Percentiles rank a stretch among this genome's conserved stretches.
phyloP scores from a whole-genome alignment of 345 rosid genomes.

The Hevea brasiliensis region DNA sequence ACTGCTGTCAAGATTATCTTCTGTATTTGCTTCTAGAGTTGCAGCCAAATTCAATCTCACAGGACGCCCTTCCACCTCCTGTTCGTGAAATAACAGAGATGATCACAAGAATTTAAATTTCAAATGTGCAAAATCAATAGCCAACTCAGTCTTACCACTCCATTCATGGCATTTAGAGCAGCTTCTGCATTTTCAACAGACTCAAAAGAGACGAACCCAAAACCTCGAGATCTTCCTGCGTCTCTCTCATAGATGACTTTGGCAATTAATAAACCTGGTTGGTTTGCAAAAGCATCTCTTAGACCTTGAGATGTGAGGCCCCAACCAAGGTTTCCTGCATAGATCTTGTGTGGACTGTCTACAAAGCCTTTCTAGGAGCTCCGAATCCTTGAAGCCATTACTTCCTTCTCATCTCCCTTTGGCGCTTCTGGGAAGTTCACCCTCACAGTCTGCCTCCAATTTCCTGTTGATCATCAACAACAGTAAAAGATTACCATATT shows the following conservation, averaged over 20 bases:
- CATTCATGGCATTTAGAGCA: constrained; percentile 65
- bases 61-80: constrained; percentile 95
- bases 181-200: constrained; percentile 60
- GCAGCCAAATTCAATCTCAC: constrained; percentile 68
- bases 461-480: constrained; percentile 50
- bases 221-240: constrained; percentile 80
- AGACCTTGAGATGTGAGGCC: constrained; percentile 68
- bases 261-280: constrained; percentile 77
- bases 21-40: constrained; percentile 21
- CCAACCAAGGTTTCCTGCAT: constrained; percentile 96
- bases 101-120: neutral
- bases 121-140: constrained; percentile 1
- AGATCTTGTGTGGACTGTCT: constrained; percentile 83
- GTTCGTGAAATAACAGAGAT: constrained; percentile 10
- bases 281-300: constrained; percentile 63
- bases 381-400: constrained; percentile 58
- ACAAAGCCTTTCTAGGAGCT: constrained; percentile 51
- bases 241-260: constrained; percentile 73
- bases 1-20: constrained; percentile 40
- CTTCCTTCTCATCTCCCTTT: constrained; percentile 81
- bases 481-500: neutral
- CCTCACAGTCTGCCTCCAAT: constrained; percentile 77
- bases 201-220: constrained; percentile 78
- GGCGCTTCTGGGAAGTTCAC: constrained; percentile 98
- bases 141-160: constrained; percentile 54